Base-by-base conservation (phyloP, 768 basidiomycete species). In the Leccinum pellstonianum region DNA sequence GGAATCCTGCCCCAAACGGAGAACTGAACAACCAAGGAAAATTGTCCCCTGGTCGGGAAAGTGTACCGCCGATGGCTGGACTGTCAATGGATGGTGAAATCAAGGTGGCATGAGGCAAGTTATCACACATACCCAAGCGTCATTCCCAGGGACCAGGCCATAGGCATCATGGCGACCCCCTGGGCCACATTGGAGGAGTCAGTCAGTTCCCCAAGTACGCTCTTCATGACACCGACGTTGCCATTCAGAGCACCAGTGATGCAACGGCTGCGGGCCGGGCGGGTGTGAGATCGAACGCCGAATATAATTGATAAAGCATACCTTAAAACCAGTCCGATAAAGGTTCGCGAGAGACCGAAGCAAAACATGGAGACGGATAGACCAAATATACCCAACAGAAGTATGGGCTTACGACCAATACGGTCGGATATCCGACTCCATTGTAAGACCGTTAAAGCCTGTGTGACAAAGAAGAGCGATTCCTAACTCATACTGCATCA, bases 181-280 rank as follows among this genome's bases (percentile, higher is more conserved):
- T 74, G 72, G 6, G 80, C 77, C 47, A 80, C 76, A 65, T 88
- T 88, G 1, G 83, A 81, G 1, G 80, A 73, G 64, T 88, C 86
- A 0, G 86, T 87, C 33, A 88, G 69, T 57, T 88, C 87, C 0
- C 80, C 86, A 74, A 89, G 79, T 65, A 84, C 82, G 63, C 84
- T 86, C 67, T 90, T 91, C 80, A 89, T 86, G 27, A 91, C 86
- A 4, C 83, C 86, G 4, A 85, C 80, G 66, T 88, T 88, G 41
- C 87, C 88, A 61, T 88, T 87, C 25, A 90, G 70, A 54, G 86
- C 73, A 4, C 88, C 88, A 51, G 83, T 84, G 17, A 90, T 72
- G 63, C 87, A 89, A 19, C 89, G 88, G 41, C 76, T 75, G 60
- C 4, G 14, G 37, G 37, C 37, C 37, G 37, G 14, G 35, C 33